Conservation (phyloP, 192 early-diverging fungal genomes). For the Entrophospora sp. region DNA sequence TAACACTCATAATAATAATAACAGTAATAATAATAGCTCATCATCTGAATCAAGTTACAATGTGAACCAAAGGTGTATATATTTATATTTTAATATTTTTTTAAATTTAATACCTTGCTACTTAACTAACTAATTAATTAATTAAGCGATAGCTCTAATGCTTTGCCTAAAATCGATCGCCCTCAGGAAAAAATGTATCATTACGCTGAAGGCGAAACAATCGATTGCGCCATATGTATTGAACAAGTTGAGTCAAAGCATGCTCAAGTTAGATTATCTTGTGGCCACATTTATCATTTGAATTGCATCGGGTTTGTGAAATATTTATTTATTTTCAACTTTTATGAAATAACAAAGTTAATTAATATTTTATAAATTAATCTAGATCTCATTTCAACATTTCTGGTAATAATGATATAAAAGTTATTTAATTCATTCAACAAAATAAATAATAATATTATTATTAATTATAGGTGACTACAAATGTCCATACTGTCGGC, state of each 20-base stretch:
- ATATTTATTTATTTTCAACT: background rate
- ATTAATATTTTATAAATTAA: background rate
- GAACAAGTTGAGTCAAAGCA: slow-evolving; percentile 1
- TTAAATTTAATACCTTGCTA: no score
- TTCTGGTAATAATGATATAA: slow-evolving; percentile 3
- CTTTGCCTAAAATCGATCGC: background rate
- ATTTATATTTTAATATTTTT: no score
- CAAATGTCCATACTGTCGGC: slow-evolving; percentile 10
- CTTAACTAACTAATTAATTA: no score
- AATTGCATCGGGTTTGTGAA: background rate
- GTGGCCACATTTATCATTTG: slow-evolving; percentile 6
- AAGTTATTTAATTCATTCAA: background rate
- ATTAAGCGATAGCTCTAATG: no score
- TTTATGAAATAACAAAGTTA: background rate
- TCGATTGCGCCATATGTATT: slow-evolving; percentile 10
- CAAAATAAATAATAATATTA: background rate
- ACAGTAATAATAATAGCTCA: no score
- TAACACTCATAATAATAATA: no score
- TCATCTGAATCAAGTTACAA: no score
- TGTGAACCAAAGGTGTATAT: no score
- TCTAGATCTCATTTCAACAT: slow-evolving; percentile 2
- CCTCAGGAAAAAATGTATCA: slow-evolving; percentile 4
- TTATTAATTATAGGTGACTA: slow-evolving; percentile 4
- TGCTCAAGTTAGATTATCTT: slow-evolving; percentile 6
- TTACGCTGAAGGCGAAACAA: slow-evolving; percentile 5